Base-by-base conservation (phyloP, 2,329 filamentous ascomycete species). In the Didymella arachidicola region DNA sequence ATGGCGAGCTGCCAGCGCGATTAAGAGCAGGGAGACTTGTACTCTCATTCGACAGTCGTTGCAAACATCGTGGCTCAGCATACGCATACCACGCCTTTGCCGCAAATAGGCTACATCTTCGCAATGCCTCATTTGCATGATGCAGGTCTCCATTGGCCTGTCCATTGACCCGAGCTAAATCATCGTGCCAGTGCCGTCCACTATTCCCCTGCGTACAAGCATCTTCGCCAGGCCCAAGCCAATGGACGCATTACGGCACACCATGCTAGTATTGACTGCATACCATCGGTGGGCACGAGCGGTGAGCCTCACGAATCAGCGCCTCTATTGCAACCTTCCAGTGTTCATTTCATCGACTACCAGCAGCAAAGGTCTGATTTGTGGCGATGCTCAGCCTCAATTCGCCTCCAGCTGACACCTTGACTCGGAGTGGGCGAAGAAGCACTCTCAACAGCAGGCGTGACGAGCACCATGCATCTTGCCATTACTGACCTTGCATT, bases 331-430 rank as follows among this genome's bases (percentile, higher is more conserved):
- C 32, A 16, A 12, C 16, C 11, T 14, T 18, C 8, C 32, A 34
- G 32, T n/a, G 32, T 34, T 14, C 12, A 8, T n/a, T 11, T 34
- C 8, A 34, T 4, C 32, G 16, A 34, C 12, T 16, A n/a, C 5
- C 32, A 34, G 32, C 18, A 47, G 44, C 44, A 36, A 18, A 2
- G 2, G 7, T 36, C 12, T 2, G 7, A 7, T 2, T 0, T 5
- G 44, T 36, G 44, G 44, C 44, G 12, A 47, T 7, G 30, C 30
- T 47, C 44, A 47, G 30, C 44, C 29, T 34, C 44, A 47, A 25
- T n/a, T 43, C 39, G 41, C 41, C 19, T 19, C 10, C 44, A 10
- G 12, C 44, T 34, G 44, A 34, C 12, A 34, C 32, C 14, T 34
- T n/a, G 32, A 34, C 32, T 36, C 32, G 16, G 32, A n/a, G 32